Evolutionary conservation across 805 yeast species (phyloP).

Genomic region (Lachancea nothofagi): DNA sequence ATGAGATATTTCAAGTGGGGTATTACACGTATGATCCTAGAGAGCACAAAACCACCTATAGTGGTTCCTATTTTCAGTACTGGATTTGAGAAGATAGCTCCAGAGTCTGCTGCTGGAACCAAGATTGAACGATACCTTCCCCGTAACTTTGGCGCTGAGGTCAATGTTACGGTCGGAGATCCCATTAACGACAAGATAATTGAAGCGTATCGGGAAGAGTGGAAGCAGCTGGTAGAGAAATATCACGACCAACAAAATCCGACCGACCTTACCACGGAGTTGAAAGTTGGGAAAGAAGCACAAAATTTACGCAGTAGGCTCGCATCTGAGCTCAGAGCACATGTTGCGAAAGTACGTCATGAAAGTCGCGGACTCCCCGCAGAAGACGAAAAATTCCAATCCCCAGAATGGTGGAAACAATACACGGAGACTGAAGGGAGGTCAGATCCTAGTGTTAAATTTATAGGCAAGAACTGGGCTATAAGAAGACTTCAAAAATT

Average conservation of each 20-base stretch:
- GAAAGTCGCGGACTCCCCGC: slow-evolving; percentile 39
- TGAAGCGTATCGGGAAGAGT: slow-evolving; percentile 55
- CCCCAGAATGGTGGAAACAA: slow-evolving; percentile 69
- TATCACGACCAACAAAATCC: slow-evolving; percentile 48
- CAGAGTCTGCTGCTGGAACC: slow-evolving; percentile 57
- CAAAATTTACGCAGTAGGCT: slow-evolving; percentile 60
- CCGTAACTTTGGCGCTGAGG: slow-evolving; percentile 57
- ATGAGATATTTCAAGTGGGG: slow-evolving; percentile 98
- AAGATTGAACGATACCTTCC: slow-evolving; percentile 57
- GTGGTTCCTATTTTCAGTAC: slow-evolving; percentile 79
- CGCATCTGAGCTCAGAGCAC: slow-evolving; percentile 61
- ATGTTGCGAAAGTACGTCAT: slow-evolving; percentile 47
- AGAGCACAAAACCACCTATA: slow-evolving; percentile 76
- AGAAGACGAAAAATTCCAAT: slow-evolving; percentile 66
- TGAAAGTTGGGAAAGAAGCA: slow-evolving; percentile 61
- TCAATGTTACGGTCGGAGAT: slow-evolving; percentile 67
- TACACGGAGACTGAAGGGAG: slow-evolving; percentile 61
- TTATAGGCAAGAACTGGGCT: slow-evolving; percentile 82
- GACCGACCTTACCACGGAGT: slow-evolving; percentile 52
- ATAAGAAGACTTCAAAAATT: slow-evolving; percentile 58
- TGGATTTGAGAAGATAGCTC: slow-evolving; percentile 83
- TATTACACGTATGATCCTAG: slow-evolving; percentile 73
- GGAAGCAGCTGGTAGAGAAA: slow-evolving; percentile 59
- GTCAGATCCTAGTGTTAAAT: slow-evolving; percentile 61
- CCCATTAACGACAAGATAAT: slow-evolving; percentile 58